Evolutionary conservation across 1,284 basidiomycete species (phyloP).

Genomic region (Malassezia obtusa): DNA sequence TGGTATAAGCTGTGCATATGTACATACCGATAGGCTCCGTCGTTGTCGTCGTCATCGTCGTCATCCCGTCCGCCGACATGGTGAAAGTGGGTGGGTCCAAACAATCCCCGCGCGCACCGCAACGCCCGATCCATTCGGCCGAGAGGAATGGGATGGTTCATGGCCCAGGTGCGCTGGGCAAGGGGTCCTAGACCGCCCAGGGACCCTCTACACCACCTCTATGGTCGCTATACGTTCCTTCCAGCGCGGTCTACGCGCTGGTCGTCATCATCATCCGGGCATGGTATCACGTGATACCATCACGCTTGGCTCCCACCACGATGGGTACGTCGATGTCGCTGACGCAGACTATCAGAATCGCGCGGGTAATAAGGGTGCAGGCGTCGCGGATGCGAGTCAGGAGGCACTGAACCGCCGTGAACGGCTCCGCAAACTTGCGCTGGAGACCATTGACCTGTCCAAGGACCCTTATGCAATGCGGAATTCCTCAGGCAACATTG

Average conservation of each 20-base stretch:
- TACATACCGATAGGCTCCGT: conserved; percentile 18
- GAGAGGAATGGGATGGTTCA: not conserved
- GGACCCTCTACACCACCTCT: no score
- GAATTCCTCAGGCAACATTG: conserved; percentile 90
- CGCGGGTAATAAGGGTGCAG: conserved; percentile 48
- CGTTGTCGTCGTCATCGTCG: conserved; percentile 18
- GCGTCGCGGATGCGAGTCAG: conserved; percentile 67
- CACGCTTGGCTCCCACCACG: not conserved
- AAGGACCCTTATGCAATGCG: conserved; percentile 94
- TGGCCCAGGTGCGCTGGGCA: no score
- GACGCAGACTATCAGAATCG: conserved; percentile 46
- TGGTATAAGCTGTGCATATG: not conserved
- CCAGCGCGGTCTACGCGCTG: no score
- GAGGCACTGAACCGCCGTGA: conserved; percentile 91
- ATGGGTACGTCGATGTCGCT: conserved; percentile 6
- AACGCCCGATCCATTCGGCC: not conserved
- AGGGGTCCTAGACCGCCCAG: no score
- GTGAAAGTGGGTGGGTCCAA: conserved; percentile 4
- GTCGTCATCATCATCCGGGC: not conserved
- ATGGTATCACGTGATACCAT: conserved; percentile 2
- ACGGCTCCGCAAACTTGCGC: conserved; percentile 76
- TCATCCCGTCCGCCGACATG: conserved; percentile 18
- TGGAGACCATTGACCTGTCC: conserved; percentile 42
- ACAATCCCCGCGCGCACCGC: conserved; percentile 5
- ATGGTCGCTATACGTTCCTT: no score